Conservation (phyloP, 164 flowering plant genomes). For the Nymphaea thermarum region DNA sequence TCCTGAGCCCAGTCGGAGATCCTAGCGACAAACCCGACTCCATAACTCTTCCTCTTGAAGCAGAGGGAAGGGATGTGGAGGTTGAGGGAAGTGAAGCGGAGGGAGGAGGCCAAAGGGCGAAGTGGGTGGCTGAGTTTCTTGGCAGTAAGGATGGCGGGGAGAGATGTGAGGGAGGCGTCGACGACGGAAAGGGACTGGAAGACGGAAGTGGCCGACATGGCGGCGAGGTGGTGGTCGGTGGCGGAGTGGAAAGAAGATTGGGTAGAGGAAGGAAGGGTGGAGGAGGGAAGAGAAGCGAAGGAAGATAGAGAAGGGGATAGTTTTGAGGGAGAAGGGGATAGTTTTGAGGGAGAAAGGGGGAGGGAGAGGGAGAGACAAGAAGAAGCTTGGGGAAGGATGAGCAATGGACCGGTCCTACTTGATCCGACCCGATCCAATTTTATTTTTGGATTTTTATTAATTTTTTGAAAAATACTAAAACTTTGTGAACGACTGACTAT, state of each 20-base stretch:
- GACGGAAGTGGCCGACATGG: constrained; percentile 23
- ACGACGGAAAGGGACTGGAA: constrained; percentile 40
- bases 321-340: too few species aligned
- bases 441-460: too few species aligned
- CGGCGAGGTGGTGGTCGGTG: not conserved
- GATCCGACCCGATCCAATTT: too few species aligned
- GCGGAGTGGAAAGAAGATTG: not conserved
- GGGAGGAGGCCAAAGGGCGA: constrained; percentile 18
- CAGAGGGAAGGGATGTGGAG: constrained; percentile 21
- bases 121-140: constrained; percentile 6
- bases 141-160: constrained; percentile 24
- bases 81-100: constrained; percentile 7
- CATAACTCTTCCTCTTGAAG: constrained; percentile 7
- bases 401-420: too few species aligned
- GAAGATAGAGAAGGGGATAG: too few species aligned
- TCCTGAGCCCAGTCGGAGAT: constrained; percentile 56
- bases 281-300: not conserved
- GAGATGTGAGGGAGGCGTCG: constrained; percentile 19
- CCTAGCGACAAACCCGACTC: constrained; percentile 22
- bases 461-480: too few species aligned
- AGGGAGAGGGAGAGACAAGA: too few species aligned
- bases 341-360: too few species aligned
- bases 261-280: not conserved
- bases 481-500: too few species aligned
- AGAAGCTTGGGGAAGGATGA: too few species aligned